Base-by-base conservation (phyloP, 2,329 filamentous ascomycete genomes). In the Aspergillus sp. region DNA sequence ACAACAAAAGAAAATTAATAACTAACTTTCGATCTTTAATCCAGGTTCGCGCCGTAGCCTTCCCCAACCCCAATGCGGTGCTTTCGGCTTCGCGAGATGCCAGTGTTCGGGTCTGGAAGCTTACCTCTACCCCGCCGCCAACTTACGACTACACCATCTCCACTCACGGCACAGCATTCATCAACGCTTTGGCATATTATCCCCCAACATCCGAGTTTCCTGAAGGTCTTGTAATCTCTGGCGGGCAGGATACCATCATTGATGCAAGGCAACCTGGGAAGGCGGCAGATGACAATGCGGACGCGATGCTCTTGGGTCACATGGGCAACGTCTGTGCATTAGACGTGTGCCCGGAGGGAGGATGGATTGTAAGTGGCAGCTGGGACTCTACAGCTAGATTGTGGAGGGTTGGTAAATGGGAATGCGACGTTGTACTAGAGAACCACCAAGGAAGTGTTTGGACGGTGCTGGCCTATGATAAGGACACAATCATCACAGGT, bases 341-440 rank as follows among this genome's bases (percentile, higher is more conserved):
- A 36, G 88, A 95, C 58, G 83, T 88, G 11, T 85, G 84, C 40
- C 79, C 85, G 1, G 78, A 83, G 46, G 85, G 84, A 2, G 79
- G 72, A 37, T 88, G 82, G 64, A 76, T 97, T 33, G 83, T 96
- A 37, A 97, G 91, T 52, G 93, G 91, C 29, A 88, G 90, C 57
- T 98, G 93, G 93, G 93, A 98, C 66, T 81, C 81, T 28, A 86
- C 90, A 51, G 90, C 89, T 27, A 84, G 89, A 43, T 72, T 97
- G 41, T 98, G 93, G 93, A 78, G 77, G 50, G 73, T 93, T n/a
- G 80, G 81, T 33, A 90, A 85, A 53, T 96, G 91, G 88, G 89
- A 94, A 60, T 80, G 80, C 7, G 80, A 86, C 51, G 70, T 82
- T 29, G 72, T 85, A 37, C 74, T 98, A 12, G 71, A 80, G 37